Base-by-base conservation (phyloP, 192 early-diverging fungal species). In the Coemansia sp. region DNA sequence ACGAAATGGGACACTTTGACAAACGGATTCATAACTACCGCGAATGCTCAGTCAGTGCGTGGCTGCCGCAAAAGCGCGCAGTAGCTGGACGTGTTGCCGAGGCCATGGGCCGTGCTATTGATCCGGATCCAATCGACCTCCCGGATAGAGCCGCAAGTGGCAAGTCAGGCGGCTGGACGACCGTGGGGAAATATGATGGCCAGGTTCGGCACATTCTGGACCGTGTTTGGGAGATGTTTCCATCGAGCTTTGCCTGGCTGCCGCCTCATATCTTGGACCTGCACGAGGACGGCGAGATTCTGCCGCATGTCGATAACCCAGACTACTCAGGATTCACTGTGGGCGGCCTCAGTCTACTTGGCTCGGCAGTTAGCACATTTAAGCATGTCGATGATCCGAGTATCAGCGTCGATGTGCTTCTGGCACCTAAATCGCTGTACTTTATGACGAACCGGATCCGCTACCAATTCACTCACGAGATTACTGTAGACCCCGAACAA, bases 201-300 rank as follows among this genome's bases (percentile, higher is more conserved):
- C 64, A 82, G 33, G 81, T 84, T 1, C 69, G 75, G 38, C 69
- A 84, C 24, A 77, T 92, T 39, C 70, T 89, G 24, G 73, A 86
- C 6, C 84, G 87, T 24, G 82, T 90, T 31, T 85, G 83, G 73
- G 65, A 70, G 10, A 63, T 85, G 58, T 86, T 92, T 37, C 86
- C 91, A 1, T 35, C 63, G 3, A 33, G 70, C 9, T 78, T 79
- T 62, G 72, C 83, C 18, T 95, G 91, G 91, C 67, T 92, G 13
- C 82, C 88, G 10, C 88, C 89, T 10, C 93, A 95, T 68, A 87
- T 95, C 35, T 75, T 95, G 63, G 93, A 95, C 53, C 77, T 95
- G 13, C 85, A 85, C 45, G 70, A 83, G 3, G 76, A 86, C 2
- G 88, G 90, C 36, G 90, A 89, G 46, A 95, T 95, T 62, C 83